Base-by-base conservation (phyloP, 2,329 filamentous ascomycete species). In the Aureobasidium sp. region DNA sequence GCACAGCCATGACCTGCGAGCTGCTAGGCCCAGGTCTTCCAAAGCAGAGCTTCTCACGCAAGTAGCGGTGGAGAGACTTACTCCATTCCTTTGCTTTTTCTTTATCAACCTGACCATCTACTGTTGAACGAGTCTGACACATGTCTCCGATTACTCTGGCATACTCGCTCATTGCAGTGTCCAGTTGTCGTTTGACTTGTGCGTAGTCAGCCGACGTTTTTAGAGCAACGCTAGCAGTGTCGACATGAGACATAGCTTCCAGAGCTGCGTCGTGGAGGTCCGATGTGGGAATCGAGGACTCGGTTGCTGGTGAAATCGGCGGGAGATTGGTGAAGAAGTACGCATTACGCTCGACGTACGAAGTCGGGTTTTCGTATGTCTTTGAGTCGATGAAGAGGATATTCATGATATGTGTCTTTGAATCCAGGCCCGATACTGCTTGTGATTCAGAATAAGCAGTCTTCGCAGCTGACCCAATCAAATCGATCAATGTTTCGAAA, bases 31-130 rank as follows among this genome's bases (percentile, higher is more conserved):
- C 84, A 9, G 78, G 75, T 25, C 73, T 73, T 2, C 81, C 81
- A 44, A 76, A 81, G 2, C 77, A 75, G 29, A 87, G 65, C 1
- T 81, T 82, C 77, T 82, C 81, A 55, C 84, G 78, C 59, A 87
- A 71, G 67, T 82, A 84, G 61, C 78, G 72, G 70, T 84, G 81
- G 4, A 85, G 70, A n/a, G 65, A 66, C 52, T 71, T 73, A 59
- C 69, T 70, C 61, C 65, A 67, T 9, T 65, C 63, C 48, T 69
- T 67, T 7, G 57, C 44, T 1, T 64, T 60, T 21, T 59, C 62
- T n/a, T 66, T 64, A 2, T 64, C 61, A 66, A 59, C 29, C 65
- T 63, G 21, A 59, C 62, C 30, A 16, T 48, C 57, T 49, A 7
- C 5, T 48, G 60, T 16, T 48, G 57, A 25, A 61, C 36, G 11